Base-by-base conservation (phyloP, 2,329 filamentous ascomycete genomes). In the Penicillium sp. region DNA sequence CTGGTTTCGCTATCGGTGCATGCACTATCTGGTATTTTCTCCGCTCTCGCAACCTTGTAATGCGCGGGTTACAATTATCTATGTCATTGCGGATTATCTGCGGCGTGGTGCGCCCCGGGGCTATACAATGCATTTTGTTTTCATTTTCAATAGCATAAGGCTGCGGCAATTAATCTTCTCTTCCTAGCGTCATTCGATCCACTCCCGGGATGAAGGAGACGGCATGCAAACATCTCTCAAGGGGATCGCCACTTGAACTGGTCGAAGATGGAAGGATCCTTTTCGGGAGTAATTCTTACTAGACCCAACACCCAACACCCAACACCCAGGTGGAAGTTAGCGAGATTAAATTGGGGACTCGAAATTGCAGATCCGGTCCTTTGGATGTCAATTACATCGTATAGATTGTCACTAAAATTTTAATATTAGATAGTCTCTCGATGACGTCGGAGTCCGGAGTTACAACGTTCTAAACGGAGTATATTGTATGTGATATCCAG, bases 151-250 rank as follows among this genome's bases (percentile, higher is more conserved):
- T 50, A 41, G 21, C 21, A 43, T 50, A 33, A 50, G 46, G 29
- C 45, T 50, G 23, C 50, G 34, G n/a, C 53, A 36, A 41, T 36
- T 47, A 53, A 40, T 51, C n/a, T 29, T 25, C 15, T 47, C 54
- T 56, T 55, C 41, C 48, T 52, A 33, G 53, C 47, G 47, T 51
- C 47, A 51, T 27, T 45, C 15, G 47, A 51, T 27, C 47, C 47
- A 55, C 53, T 51, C 25, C 31, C 15, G 25, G 40, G 34, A 34
- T 29, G 29, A 56, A 51, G 47, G 53, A 55, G 46, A 50, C 29
- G 31, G 45, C 33, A 40, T 39, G 47, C 31, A 49, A 55, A 50
- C 38, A 39, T 41, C 38, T 50, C 13, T 10, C 5, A 44, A 43
- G 27, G 19, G 13, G 40, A 56, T 55, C 33, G 40, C 31, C 40